Evolutionary conservation across 73 alveolate species (phyloP).

Genomic region (Paramecium bursaria): DNA sequence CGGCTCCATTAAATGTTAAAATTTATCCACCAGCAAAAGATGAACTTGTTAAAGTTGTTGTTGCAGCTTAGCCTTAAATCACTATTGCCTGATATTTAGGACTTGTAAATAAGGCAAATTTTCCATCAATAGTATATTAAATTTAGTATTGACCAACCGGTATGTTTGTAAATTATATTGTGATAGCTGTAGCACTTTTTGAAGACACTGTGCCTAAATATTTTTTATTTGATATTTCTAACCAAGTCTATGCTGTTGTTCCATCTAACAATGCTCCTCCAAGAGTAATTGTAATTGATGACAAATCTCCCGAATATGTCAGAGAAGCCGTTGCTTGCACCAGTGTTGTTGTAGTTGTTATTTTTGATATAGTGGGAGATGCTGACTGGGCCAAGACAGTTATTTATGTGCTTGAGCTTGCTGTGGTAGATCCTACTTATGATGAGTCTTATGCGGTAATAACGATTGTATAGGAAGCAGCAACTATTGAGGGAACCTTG

Average conservation of each 20-base stretch:
- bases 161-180: constrained; percentile 71
- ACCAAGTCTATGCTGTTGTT: constrained; percentile 75
- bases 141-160: constrained; percentile 87
- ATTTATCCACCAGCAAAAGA: constrained; percentile 48
- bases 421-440: too few relatives aligned
- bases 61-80: not conserved
- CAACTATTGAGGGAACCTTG: too few relatives aligned
- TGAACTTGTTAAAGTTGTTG: not conserved
- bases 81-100: constrained; percentile 3
- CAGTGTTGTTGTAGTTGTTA: not conserved
- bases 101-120: constrained; percentile 26
- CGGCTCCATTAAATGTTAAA: constrained; percentile 46
- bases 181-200: constrained; percentile 85
- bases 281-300: constrained; percentile 74
- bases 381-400: not conserved
- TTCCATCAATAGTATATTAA: constrained; percentile 79
- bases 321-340: constrained; percentile 61
- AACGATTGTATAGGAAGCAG: not conserved
- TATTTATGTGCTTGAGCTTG: too few relatives aligned
- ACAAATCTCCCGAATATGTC: constrained; percentile 83
- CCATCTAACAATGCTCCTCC: constrained; percentile 75
- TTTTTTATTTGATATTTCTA: too few relatives aligned
- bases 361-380: not conserved
- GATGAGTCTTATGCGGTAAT: not conserved
- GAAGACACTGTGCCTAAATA: constrained; percentile 79